Base-by-base conservation (phyloP, 2,329 filamentous ascomycete species). In the Chrysoporthe cubensis region DNA sequence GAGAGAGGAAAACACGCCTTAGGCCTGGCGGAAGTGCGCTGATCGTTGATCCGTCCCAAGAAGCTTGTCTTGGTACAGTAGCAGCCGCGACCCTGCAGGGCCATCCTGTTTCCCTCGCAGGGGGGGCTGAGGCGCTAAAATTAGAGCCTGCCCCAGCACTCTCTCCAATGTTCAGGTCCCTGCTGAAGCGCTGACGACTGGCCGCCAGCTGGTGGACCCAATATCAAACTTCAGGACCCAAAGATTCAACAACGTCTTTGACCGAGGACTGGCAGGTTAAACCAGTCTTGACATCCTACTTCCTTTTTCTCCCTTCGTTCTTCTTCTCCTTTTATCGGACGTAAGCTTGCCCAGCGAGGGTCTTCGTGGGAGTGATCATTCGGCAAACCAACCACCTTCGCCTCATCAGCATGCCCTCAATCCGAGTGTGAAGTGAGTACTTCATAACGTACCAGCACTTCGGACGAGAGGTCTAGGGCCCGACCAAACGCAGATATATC, bases 131-230 rank as follows among this genome's bases (percentile, higher is more conserved):
- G 14, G 40, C 57, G 46, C 60, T 50, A 62, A 52, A 13, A n/a
- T 62, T 62, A 62, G 60, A 62, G n/a, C 46, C 42, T 13, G 43
- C 34, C 26, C 18, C 42, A 61, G 58, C 42, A 46, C 21, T 16
- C 26, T 26, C 26, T 43, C 56, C 3, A 40, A 43, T 26, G 40
- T 52, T 18, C 56, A 11, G 6, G 56, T 42, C 50, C 6, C 59
- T 48, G 46, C 44, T 13, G 46, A 16, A 16, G 13, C 26, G 8
- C 32, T 52, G 60, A 62, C 60, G 46, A 62, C 60, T 62, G 46
- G 60, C 46, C n/a, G 46, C 60, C 60, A 62, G 60, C 60, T 62
- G 60, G 60, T 62, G 16, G 11, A 2, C 6, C 32, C 57, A 16
- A 26, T 60, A 26, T 44, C n/a, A 44, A 18, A 58, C 34, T 40